Conservation (phyloP, 2,329 filamentous ascomycete genomes). For the Monilinia vaccinii-corymbosi region DNA sequence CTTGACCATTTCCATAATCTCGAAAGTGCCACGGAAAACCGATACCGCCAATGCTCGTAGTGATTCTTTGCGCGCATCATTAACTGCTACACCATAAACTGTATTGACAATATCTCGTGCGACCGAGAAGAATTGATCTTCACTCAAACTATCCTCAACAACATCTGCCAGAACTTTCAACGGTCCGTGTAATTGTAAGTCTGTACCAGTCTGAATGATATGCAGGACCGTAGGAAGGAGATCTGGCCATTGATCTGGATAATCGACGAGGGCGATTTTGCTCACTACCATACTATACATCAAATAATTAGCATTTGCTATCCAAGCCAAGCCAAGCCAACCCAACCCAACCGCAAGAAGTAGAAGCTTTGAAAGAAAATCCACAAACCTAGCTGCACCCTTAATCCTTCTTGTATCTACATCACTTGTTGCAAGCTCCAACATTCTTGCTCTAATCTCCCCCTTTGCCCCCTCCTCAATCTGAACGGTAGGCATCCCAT, state of each 20-base stretch:
- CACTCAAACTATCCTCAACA: slow-evolving; percentile 86
- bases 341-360: no score
- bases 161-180: slow-evolving; percentile 81
- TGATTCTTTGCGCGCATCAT: slow-evolving; percentile 62
- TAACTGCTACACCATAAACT: slow-evolving; percentile 73
- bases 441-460: slow-evolving; percentile 61
- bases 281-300: slow-evolving; percentile 59
- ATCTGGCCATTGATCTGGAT: slow-evolving; percentile 89
- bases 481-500: slow-evolving; percentile 42
- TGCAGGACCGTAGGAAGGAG: slow-evolving; percentile 73
- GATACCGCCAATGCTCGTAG: slow-evolving; percentile 79
- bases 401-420: slow-evolving; percentile 77
- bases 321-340: no score
- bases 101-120: slow-evolving; percentile 77
- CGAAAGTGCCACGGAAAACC: slow-evolving; percentile 85
- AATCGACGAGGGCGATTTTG: slow-evolving; percentile 90
- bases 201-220: slow-evolving; percentile 65
- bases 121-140: slow-evolving; percentile 89
- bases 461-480: slow-evolving; percentile 67
- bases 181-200: slow-evolving; percentile 78
- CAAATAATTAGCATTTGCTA: slow-evolving; percentile 9
- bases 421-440: slow-evolving; percentile 66
- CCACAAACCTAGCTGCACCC: slow-evolving; percentile 67
- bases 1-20: slow-evolving; percentile 93
- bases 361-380: no score